Base-by-base conservation (phyloP, 768 basidiomycete species). In the Mycena latifolia region DNA sequence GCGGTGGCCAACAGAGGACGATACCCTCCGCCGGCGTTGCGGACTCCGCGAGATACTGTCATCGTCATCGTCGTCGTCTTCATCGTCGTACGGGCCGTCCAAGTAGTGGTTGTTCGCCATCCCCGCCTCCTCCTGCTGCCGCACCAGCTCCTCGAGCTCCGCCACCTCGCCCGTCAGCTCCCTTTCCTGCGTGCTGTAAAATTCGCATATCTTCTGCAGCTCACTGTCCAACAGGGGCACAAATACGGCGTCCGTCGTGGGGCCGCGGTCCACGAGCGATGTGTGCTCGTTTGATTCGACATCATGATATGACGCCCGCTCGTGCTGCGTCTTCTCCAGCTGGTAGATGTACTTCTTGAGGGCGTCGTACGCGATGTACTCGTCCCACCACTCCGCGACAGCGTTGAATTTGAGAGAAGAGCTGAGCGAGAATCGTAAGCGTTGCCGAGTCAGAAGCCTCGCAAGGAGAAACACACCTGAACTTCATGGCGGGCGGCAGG, bases 381-480 rank as follows among this genome's bases (percentile, higher is more conserved):
- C 91, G 66, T 94, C 92, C 90, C 92, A 93, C 94, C 94, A 96
- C 55, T 96, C 94, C 0, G 94, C 83, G 27, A 95, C 92, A 3
- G 94, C 92, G 71, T 96, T 96, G 79, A 96, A 96, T 77, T 94
- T 93, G 73, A 96, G 85, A 11, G 93, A 92, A 33, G 92, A 92
- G 72, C 92, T 93, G 59, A 0, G 61, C 10, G 35, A 27, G 2
- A n/a, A 35, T 28, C 27, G 61, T 51, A 27, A 57, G 20, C 29
- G 31, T 55, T 37, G 53, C 33, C 29, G 17, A 43, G 37, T 37
- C 25, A 20, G 43, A 48, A 50, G 20, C 41, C 20, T 33, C 9
- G 5, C 28, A 53, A 37, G 27, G 48, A 35, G 52, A 60, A 27
- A 39, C 76, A 61, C 66, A 88, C 88, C 88, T 89, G 74, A 89